Evolutionary conservation across 169 alveolate genomes (phyloP), one percentile per base, ranked within the genome.

Genomic region (Plasmodium ovale): DNA sequence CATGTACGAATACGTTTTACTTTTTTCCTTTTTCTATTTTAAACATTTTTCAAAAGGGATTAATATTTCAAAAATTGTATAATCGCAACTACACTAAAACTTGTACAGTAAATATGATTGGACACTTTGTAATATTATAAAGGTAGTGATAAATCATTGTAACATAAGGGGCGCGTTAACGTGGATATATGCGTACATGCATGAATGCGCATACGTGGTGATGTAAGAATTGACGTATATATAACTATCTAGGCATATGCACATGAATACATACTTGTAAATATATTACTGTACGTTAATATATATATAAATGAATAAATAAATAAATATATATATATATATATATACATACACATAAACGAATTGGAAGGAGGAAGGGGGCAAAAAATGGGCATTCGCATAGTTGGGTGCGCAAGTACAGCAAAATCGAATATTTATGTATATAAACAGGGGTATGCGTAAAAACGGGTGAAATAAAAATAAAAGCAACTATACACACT

Each of bases 141-240:
- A 62, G 58, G n/a, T 44, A 27, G 25, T 64, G 56, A 60, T 77
- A 77, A 59, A 77, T 77, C 88, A 77, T 60, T 72, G 70, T 72
- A 56, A 5, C 60, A 37, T 70, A 37, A 25, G 25, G 33, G 29
- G 35, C 25, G 23, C 12, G 27, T 16, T 23, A 53, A 7, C 31
- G 23, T 33, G 44, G 16, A 31, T n/a, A 29, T 64, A 7, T 37
- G 21, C 1, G 16, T 47, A 47, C 16, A 47, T 47, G 12, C 25
- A 14, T 47, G 12, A n/a, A 47, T 47, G 56, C 0, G 16, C 12
- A 47, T 47, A 47, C 23, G 56, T 47, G 56, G 56, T 2, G 56
- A 21, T 21, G 16, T 47, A 47, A 47, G 16, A 14, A 47, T 47
- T n/a, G 12, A 47, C 56, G 7, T 14, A 47, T 47, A 47, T 47